These are phyloP conservation scores for Sherardia arvensis DNA, from an alignment of 257 asterid genomes.

Conservation along the genomic window DNA sequence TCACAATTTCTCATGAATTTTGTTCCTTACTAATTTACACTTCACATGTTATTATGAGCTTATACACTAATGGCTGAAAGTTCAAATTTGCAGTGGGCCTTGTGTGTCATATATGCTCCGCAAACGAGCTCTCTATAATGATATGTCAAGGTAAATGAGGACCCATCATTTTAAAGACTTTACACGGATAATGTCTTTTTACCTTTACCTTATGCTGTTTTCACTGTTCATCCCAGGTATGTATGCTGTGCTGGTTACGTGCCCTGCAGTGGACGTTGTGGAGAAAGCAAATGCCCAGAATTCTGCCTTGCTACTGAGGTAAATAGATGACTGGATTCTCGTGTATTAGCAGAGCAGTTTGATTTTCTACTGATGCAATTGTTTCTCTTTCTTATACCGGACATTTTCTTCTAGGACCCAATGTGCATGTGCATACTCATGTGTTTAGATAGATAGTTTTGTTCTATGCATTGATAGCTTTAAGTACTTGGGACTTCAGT, in stretches of 20 bases:
- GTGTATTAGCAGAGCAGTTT: neutral
- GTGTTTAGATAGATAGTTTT: neutral
- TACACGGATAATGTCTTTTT: slow-evolving; percentile 5
- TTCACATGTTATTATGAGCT: neutral
- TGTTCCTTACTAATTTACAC: neutral
- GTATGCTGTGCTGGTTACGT: slow-evolving; percentile 96
- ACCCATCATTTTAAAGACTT: slow-evolving; percentile 9
- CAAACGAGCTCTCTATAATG: slow-evolving; percentile 94
- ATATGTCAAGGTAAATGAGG: slow-evolving; percentile 74
- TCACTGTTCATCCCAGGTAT: slow-evolving; percentile 41
- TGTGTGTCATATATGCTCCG: slow-evolving; percentile 97
- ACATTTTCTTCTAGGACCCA: neutral
- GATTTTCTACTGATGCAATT: neutral
- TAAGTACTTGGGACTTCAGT: neutral
- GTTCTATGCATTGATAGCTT: neutral
- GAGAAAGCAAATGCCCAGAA: slow-evolving; percentile 95
- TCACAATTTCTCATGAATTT: neutral
- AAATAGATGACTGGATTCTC: slow-evolving; percentile 1
- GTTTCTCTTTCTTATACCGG: neutral
- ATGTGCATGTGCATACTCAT: neutral
- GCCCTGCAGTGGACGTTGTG: slow-evolving; percentile 99
- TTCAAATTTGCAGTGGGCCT: slow-evolving; percentile 57
- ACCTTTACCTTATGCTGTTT: slow-evolving; percentile 10
- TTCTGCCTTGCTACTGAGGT: slow-evolving; percentile 99
- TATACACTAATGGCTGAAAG: neutral